Percentiles rank a stretch among this genome's conserved stretches.
These are phyloP conservation scores for Tarenaya hassleriana DNA, from an alignment of 345 rosid species.

Conservation along the genomic window DNA sequence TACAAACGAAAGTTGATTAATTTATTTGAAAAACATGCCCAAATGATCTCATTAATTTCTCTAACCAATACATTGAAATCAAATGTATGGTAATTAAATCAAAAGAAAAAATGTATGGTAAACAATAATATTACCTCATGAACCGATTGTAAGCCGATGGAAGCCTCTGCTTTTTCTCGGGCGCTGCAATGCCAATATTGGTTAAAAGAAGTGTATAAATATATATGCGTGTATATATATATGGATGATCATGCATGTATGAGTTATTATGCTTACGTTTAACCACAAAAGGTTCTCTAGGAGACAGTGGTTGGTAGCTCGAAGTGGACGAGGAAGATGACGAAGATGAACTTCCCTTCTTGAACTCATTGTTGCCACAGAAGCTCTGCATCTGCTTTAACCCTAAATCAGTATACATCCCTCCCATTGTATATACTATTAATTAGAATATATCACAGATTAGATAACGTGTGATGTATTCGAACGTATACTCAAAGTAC, in stretches of 20 bases:
- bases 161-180: conserved; percentile 98
- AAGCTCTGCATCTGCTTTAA: conserved; percentile 59
- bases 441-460: too few relatives aligned
- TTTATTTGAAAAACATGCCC: too few relatives aligned
- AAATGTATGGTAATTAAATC: too few relatives aligned
- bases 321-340: conserved; percentile 67
- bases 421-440: too few relatives aligned
- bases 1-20: too few relatives aligned
- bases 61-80: not conserved
- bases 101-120: too few relatives aligned
- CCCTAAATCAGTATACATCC: too few relatives aligned
- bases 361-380: conserved; percentile 43
- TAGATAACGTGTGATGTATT: too few relatives aligned
- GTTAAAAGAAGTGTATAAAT: not conserved
- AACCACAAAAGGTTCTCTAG: conserved; percentile 79
- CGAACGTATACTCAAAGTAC: too few relatives aligned
- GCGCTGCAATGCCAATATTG: conserved; percentile 46
- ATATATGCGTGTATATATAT: not conserved
- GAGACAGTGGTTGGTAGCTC: conserved; percentile 63
- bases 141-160: conserved; percentile 98
- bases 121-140: conserved; percentile 74
- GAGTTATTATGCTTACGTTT: conserved; percentile 48
- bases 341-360: conserved; percentile 59
- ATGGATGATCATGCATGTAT: not conserved
- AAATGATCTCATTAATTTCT: too few relatives aligned